Evolutionary conservation across 2,329 filamentous ascomycete species (phyloP).

Genomic region (Pestalotiopsis sp.): DNA sequence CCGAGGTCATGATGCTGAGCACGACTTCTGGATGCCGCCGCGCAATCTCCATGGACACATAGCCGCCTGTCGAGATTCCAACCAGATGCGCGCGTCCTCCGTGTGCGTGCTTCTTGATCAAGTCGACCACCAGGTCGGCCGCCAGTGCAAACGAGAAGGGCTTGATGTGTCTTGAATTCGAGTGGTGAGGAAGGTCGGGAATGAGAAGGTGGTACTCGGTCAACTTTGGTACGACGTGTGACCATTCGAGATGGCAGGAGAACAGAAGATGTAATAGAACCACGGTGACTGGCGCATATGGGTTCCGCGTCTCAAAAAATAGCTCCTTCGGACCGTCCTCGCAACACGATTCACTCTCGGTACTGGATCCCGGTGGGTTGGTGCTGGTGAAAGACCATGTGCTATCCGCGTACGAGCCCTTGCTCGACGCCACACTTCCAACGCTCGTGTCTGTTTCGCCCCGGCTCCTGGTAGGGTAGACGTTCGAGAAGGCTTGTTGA

Average conservation of each 20-base stretch:
- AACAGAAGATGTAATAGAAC: slow-evolving; percentile 33
- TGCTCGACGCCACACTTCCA: not conserved
- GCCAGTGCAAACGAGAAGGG: slow-evolving; percentile 31
- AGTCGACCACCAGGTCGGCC: slow-evolving; percentile 32
- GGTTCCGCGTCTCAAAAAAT: slow-evolving; percentile 17
- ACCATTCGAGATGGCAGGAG: slow-evolving; percentile 34
- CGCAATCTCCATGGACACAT: slow-evolving; percentile 32
- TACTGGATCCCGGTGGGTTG: not conserved
- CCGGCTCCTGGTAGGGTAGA: not conserved
- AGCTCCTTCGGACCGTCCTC: not conserved
- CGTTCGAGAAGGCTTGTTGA: not conserved
- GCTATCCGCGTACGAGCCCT: not conserved
- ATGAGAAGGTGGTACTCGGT: slow-evolving; percentile 38
- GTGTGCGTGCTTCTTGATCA: slow-evolving; percentile 37
- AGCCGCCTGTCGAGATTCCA: slow-evolving; percentile 41
- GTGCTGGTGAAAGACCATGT: not conserved
- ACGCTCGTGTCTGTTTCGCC: slow-evolving; percentile 3
- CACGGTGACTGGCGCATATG: slow-evolving; percentile 28
- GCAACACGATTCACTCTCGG: not conserved
- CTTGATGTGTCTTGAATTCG: slow-evolving; percentile 31
- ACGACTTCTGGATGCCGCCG: slow-evolving; percentile 35
- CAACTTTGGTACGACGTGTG: slow-evolving; percentile 34
- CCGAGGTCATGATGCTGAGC: slow-evolving; percentile 27
- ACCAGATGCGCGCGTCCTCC: slow-evolving; percentile 37
- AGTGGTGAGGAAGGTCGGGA: slow-evolving; percentile 40